Percentiles rank a stretch among this genome's conserved stretches.
Conservation (phyloP, 441 rosid genomes). For the Caryocar brasiliense region DNA sequence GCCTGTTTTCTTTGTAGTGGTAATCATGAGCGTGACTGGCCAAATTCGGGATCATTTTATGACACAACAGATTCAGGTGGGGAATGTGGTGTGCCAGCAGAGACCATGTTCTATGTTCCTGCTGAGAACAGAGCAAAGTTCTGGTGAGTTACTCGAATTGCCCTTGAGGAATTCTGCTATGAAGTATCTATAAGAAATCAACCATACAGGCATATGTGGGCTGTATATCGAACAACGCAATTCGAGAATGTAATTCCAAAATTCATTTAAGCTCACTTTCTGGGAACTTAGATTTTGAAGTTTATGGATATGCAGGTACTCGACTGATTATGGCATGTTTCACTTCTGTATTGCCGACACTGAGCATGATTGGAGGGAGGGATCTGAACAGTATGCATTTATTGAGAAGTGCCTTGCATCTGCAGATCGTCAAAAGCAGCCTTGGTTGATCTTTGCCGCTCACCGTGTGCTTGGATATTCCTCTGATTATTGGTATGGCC, state of each 20-base stretch:
- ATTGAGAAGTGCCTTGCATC: slow-evolving; percentile 80
- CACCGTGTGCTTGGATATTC: slow-evolving; percentile 91
- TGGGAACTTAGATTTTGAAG: neutral
- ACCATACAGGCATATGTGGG: too few relatives aligned
- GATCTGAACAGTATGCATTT: slow-evolving; percentile 65
- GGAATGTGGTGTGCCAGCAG: slow-evolving; percentile 86
- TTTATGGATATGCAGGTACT: slow-evolving; percentile 48
- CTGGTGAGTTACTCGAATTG: slow-evolving; percentile 36
- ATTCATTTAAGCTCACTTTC: neutral
- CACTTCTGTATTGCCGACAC: slow-evolving; percentile 83
- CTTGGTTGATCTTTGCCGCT: slow-evolving; percentile 84
- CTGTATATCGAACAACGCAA: too few relatives aligned
- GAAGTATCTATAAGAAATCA: too few relatives aligned
- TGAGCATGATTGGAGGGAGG: slow-evolving; percentile 95
- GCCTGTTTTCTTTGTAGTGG: slow-evolving; percentile 38
- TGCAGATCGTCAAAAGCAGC: slow-evolving; percentile 71
- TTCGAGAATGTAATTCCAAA: neutral
- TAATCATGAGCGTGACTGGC: slow-evolving; percentile 91
- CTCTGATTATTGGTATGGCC: slow-evolving; percentile 43
- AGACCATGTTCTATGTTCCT: slow-evolving; percentile 80
- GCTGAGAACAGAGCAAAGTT: slow-evolving; percentile 88
- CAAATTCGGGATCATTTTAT: slow-evolving; percentile 73
- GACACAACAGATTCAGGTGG: slow-evolving; percentile 70
- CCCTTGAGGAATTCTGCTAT: neutral
- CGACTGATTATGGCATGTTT: slow-evolving; percentile 81